Evolutionary conservation across 2,329 filamentous ascomycete species (phyloP), one percentile per base, ranked within the genome.

Genomic region (Gnomoniopsis smithogilvyi): DNA sequence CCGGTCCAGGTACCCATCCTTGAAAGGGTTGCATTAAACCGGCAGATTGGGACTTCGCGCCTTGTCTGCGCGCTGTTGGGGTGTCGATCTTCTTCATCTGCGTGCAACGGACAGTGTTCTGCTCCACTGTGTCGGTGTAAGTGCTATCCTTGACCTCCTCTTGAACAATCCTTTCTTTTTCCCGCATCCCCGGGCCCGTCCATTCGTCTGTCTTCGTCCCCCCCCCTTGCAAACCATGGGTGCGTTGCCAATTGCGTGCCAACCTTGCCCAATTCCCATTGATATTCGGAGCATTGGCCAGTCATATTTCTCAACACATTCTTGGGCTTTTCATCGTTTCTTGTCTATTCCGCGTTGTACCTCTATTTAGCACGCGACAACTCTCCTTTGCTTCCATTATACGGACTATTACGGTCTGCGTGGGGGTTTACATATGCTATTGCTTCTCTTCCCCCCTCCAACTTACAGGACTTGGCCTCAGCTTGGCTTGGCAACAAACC

Each of bases 11-110:
- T 22, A 22, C 26, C 19, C 15, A 49, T 49, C 47, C 2, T 49
- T 22, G 19, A 17, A 30, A 12, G 45, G 21, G 47, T 49, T 30
- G 21, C 47, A 49, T 19, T 22, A 14, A 41, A 12, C 10, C 47
- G 47, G 47, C 47, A 22, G 21, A 49, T 49, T 30, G 47, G 47
- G 47, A 49, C 22, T 24, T 11, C 22, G 47, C 45, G 45, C 11
- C 57, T 38, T 48, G 41, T 38, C 50, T 55, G 51, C 54, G 38
- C 15, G 43, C 47, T 61, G 47, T 52, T 41, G 46, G 55, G 48
- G 47, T 52, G 55, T 50, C 55, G 55, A 57, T 57, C 55, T 51
- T 49, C 51, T 52, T 51, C 48, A 54, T 59, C 45, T 55, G 46
- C 48, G 56, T 48, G 59, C 51, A 58, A 47, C 56, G 51, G 51